These are phyloP conservation scores for Hymenoscyphus repandus DNA, from an alignment of 2,329 filamentous ascomycete genomes.

Conservation along the genomic window DNA sequence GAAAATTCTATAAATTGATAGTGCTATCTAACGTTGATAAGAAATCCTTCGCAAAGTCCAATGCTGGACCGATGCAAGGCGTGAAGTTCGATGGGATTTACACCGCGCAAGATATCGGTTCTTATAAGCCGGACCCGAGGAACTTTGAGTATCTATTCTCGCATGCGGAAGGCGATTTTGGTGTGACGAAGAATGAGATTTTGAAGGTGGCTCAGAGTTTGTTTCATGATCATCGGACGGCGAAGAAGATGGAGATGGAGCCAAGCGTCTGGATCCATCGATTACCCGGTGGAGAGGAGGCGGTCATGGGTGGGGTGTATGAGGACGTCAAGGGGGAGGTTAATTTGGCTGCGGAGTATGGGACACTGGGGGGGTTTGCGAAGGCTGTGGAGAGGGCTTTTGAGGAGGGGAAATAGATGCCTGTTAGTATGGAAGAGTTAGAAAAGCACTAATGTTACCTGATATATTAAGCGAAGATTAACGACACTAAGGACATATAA, in stretches of 20 bases:
- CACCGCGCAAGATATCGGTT: conserved; percentile 66
- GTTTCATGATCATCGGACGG: conserved; percentile 64
- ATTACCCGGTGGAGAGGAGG: conserved; percentile 2
- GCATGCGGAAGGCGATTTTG: conserved; percentile 49
- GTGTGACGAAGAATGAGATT: conserved; percentile 48
- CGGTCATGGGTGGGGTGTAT: conserved; percentile 7
- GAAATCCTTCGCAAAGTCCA: conserved; percentile 41
- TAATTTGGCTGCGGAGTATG: conserved; percentile 2
- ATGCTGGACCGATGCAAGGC: conserved; percentile 42
- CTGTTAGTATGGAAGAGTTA: background rate
- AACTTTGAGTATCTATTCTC: conserved; percentile 64
- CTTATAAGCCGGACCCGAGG: conserved; percentile 61
- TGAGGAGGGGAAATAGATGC: background rate
- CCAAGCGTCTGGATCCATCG: conserved; percentile 9
- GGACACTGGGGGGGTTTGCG: conserved; percentile 7
- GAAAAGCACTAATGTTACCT: background rate
- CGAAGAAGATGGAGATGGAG: conserved; percentile 29
- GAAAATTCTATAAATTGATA: conserved; percentile 44
- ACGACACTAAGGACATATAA: no score
- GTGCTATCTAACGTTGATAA: conserved; percentile 54
- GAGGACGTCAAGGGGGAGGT: conserved; percentile 4
- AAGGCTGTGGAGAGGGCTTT: conserved; percentile 6
- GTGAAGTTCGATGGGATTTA: conserved; percentile 55
- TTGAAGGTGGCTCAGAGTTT: conserved; percentile 65
- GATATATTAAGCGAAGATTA: no score